Evolutionary conservation across 2,329 filamentous ascomycete genomes (phyloP).

Genomic region (Delphinella strobiligena): DNA sequence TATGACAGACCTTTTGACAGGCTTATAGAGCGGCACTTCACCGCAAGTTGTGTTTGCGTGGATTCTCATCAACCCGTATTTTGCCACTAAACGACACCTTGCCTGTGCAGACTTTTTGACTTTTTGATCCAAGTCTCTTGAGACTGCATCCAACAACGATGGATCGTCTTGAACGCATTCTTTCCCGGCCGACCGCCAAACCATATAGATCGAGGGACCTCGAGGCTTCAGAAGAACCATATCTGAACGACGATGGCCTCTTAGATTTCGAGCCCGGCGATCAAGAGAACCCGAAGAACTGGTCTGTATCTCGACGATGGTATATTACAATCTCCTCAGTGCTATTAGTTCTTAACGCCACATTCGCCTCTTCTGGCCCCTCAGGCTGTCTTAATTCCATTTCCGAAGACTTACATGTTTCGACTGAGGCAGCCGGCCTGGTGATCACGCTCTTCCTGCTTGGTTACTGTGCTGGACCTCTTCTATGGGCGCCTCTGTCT

Average conservation of each 20-base stretch:
- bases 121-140: background rate
- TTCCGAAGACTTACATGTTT: constrained; percentile 35
- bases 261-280: constrained; percentile 41
- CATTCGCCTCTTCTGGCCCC: constrained; percentile 38
- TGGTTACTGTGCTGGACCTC: constrained; percentile 47
- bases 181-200: constrained; percentile 42
- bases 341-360: constrained; percentile 43
- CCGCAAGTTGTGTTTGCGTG: too few species aligned
- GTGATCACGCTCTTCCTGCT: constrained; percentile 23
- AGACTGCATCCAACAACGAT: constrained; percentile 22
- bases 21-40: too few species aligned
- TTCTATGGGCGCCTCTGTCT: constrained; percentile 53
- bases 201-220: constrained; percentile 36
- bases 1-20: too few species aligned
- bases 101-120: too few species aligned
- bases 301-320: constrained; percentile 29
- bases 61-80: too few species aligned
- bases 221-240: constrained; percentile 24
- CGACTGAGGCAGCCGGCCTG: constrained; percentile 26
- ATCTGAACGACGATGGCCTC: constrained; percentile 38
- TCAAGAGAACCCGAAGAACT: constrained; percentile 40
- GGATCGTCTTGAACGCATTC: constrained; percentile 30
- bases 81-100: too few species aligned
- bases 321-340: constrained; percentile 32
- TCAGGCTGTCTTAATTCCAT: constrained; percentile 30